Percentiles rank a stretch among this genome's conserved stretches.
Conservation (phyloP, 139 green algal genomes). For the Chlamydomonas sphaeroides region DNA sequence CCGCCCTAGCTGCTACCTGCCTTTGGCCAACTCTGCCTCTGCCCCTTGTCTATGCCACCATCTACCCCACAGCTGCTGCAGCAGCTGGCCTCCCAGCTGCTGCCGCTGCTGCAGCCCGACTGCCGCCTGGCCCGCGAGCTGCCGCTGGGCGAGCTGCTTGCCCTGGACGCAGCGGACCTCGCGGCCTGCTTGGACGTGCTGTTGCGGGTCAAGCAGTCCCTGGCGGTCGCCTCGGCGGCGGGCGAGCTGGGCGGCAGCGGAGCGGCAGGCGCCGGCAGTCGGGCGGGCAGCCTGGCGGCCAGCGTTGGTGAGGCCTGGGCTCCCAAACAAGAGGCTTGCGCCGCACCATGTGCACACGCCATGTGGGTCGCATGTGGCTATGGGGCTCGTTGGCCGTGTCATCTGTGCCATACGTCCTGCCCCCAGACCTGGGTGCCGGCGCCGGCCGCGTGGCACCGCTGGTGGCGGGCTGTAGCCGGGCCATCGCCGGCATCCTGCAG, state of each 20-base stretch:
- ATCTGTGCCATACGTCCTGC: too few relatives aligned
- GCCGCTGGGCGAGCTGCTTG: constrained; percentile 35
- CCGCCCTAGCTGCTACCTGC: too few relatives aligned
- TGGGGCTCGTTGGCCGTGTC: too few relatives aligned
- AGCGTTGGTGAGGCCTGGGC: constrained; percentile 7
- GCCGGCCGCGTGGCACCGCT: background rate
- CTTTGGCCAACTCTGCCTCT: too few relatives aligned
- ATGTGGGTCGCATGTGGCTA: too few relatives aligned
- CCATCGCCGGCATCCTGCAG: constrained; percentile 37
- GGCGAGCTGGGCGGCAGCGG: too few relatives aligned
- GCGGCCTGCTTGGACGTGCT: constrained; percentile 27
- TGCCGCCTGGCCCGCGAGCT: background rate
- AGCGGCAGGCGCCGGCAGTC: too few relatives aligned
- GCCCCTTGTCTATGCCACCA: too few relatives aligned
- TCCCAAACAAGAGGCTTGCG: too few relatives aligned
- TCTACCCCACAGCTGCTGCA: too few relatives aligned
- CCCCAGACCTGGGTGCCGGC: too few relatives aligned
- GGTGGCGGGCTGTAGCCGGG: constrained; percentile 20
- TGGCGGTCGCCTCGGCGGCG: background rate
- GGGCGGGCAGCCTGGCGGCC: background rate
- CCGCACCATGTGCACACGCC: too few relatives aligned
- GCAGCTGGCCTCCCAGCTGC: constrained; percentile 24
- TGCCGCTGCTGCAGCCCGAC: background rate
- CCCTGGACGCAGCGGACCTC: background rate
- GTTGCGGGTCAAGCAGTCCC: background rate